phyloP scores from a whole-genome alignment of 2,329 filamentous ascomycete species.

The Hymenoscyphus fructigenus region DNA sequence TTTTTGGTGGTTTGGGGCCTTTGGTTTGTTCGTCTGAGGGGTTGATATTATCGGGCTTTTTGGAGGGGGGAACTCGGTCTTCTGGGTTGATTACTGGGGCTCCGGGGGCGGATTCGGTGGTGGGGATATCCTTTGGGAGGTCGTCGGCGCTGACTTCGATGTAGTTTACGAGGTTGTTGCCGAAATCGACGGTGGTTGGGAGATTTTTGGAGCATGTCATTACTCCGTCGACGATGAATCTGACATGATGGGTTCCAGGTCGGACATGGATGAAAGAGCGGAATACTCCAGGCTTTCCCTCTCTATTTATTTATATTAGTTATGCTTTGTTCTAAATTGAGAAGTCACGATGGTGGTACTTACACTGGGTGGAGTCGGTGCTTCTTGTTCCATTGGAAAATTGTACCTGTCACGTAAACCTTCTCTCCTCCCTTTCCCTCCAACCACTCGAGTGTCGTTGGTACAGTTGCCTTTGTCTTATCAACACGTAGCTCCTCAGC shows the following conservation, averaged over 20 bases:
- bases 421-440: conserved; percentile 70
- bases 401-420: conserved; percentile 95
- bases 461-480: conserved; percentile 74
- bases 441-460: conserved; percentile 81
- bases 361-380: conserved; percentile 84
- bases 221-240: conserved; percentile 91
- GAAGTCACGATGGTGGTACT: conserved; percentile 31
- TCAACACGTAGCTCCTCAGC: conserved; percentile 74
- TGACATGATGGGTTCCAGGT: conserved; percentile 93
- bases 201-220: conserved; percentile 86
- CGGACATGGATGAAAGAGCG: conserved; percentile 79
- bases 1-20: conserved; percentile 43
- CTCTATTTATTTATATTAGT: conserved; percentile 34
- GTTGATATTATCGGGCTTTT: conserved; percentile 29
- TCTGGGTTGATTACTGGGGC: conserved; percentile 20
- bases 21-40: conserved; percentile 39
- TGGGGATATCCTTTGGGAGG: conserved; percentile 43
- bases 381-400: conserved; percentile 96
- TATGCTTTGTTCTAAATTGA: conserved; percentile 12
- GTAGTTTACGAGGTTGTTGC: conserved; percentile 97
- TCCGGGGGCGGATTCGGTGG: conserved; percentile 33
- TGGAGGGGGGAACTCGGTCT: conserved; percentile 19
- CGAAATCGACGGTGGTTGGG: conserved; percentile 95
- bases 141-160: conserved; percentile 87
- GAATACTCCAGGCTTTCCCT: conserved; percentile 58